Base-by-base conservation (phyloP, 1,284 basidiomycete species). In the Trichosporon ovoides region DNA sequence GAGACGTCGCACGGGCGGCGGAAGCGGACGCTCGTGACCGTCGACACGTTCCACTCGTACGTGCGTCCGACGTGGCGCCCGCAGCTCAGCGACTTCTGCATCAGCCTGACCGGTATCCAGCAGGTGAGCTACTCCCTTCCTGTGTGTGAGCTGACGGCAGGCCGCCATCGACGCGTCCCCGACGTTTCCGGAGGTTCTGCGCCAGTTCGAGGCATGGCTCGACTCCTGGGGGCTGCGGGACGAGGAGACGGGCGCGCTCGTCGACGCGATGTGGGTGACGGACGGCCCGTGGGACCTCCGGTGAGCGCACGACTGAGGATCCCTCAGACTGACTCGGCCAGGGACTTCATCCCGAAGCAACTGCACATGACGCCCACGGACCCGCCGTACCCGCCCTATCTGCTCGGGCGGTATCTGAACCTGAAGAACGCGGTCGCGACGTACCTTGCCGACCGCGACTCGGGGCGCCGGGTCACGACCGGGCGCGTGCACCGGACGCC, bases 21-120 rank as follows among this genome's bases (percentile, higher is more conserved):
- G 18, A 16, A 22, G 3, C 31, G 7, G 31, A 20, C 31, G 48
- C 62, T 67, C 46, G 62, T 55, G 56, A 67, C 62, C 24, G 59
- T 72, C 20, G 73, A 85, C 67, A 87, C 89, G 69, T 98, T 94
- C 78, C 86, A 89, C 63, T 87, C 85, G 62, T 96, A 89, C 72
- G 91, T 97, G 43, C 84, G 82, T 67, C 95, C 95, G 7, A 87
- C 85, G 2, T 97, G 91, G 89, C 81, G 83, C 50, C 92, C 93
- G 0, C 79, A 76, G 50, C 81, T 98, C 10, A 87, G 88, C 16
- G 77, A 83, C 18, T 98, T 96, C 73, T 98, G 94, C 75, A 89
- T 81, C 4, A 76, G 84, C 34, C 80, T 98, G 52, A 98, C 95
- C 6, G 92, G 93, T 14, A 93, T 98, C 58, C 87, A 85, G 14